phyloP scores from a whole-genome alignment of 2,329 filamentous ascomycete genomes.

The Neospermospora avenae region DNA sequence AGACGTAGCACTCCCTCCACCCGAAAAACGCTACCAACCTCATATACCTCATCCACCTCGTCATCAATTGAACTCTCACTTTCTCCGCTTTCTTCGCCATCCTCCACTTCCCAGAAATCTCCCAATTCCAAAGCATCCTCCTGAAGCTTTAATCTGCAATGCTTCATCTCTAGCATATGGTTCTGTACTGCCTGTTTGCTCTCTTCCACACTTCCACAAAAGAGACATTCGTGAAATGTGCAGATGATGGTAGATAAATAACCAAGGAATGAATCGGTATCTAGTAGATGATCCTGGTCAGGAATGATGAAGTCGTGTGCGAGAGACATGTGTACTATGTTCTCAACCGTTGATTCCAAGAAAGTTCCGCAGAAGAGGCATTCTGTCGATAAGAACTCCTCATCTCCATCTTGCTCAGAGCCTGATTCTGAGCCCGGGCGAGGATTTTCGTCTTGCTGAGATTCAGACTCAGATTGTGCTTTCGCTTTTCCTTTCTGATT shows the following conservation, averaged over 20 bases:
- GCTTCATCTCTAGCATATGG: constrained; percentile 48
- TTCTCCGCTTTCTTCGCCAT: constrained; percentile 13
- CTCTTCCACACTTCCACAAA: constrained; percentile 44
- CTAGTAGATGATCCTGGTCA: constrained; percentile 41
- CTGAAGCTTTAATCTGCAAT: constrained; percentile 42
- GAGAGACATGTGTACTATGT: constrained; percentile 47
- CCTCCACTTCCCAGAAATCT: constrained; percentile 7
- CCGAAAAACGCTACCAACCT: too few relatives aligned
- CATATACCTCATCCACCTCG: background rate
- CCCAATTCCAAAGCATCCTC: background rate
- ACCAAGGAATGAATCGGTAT: constrained; percentile 44
- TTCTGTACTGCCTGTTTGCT: constrained; percentile 46
- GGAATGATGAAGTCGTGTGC: constrained; percentile 47
- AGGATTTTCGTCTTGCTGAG: background rate
- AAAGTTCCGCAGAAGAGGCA: constrained; percentile 44
- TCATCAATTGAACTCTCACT: constrained; percentile 21
- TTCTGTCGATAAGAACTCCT: constrained; percentile 31
- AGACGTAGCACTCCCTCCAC: constrained; percentile 31
- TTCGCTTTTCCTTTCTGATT: background rate
- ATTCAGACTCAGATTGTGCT: background rate
- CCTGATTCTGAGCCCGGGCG: too few relatives aligned
- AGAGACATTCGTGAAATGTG: constrained; percentile 48
- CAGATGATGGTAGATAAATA: constrained; percentile 49
- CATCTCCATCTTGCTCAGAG: constrained; percentile 5
- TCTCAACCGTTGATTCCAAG: constrained; percentile 36